Evolutionary conservation across 2,329 filamentous ascomycete species (phyloP).

Genomic region (Stachybotrys elegans): DNA sequence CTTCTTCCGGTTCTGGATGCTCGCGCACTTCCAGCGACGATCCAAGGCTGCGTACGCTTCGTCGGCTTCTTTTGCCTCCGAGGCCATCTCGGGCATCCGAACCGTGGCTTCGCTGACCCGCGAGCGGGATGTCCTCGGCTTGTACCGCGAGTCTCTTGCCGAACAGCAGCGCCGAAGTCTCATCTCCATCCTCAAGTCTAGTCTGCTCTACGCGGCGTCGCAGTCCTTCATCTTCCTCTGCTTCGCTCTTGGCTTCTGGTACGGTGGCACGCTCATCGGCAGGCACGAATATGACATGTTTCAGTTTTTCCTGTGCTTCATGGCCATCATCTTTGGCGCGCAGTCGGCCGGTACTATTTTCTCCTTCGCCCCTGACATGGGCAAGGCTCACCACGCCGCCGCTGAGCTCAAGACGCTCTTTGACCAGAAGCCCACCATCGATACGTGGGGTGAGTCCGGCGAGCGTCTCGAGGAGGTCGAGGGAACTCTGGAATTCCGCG

Average conservation of each 20-base stretch:
- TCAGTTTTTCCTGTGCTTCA: constrained; percentile 90
- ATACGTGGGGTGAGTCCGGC: constrained; percentile 72
- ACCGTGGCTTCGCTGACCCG: constrained; percentile 89
- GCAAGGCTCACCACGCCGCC: constrained; percentile 84
- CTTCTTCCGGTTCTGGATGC: constrained; percentile 83
- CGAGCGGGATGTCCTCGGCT: constrained; percentile 70
- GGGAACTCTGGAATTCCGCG: constrained; percentile 80
- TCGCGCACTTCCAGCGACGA: constrained; percentile 72
- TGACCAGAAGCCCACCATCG: constrained; percentile 75
- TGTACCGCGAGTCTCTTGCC: constrained; percentile 65
- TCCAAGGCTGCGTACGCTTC: constrained; percentile 75
- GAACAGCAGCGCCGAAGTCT: constrained; percentile 64
- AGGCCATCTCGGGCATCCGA: constrained; percentile 88
- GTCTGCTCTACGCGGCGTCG: constrained; percentile 73
- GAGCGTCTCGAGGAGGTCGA: constrained; percentile 58
- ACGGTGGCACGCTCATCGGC: constrained; percentile 73
- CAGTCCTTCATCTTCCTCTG: constrained; percentile 81
- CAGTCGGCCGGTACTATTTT: constrained; percentile 89
- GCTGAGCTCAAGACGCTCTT: constrained; percentile 76
- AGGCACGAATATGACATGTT: constrained; percentile 68
- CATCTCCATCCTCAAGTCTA: constrained; percentile 70
- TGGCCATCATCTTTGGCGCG: constrained; percentile 81
- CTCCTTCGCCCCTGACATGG: constrained; percentile 87
- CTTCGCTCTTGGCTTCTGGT: constrained; percentile 89
- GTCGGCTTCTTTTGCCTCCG: constrained; percentile 83